These are phyloP conservation scores for Liriodendron chinense DNA, from an alignment of 164 flowering plant genomes.

Conservation along the genomic window DNA sequence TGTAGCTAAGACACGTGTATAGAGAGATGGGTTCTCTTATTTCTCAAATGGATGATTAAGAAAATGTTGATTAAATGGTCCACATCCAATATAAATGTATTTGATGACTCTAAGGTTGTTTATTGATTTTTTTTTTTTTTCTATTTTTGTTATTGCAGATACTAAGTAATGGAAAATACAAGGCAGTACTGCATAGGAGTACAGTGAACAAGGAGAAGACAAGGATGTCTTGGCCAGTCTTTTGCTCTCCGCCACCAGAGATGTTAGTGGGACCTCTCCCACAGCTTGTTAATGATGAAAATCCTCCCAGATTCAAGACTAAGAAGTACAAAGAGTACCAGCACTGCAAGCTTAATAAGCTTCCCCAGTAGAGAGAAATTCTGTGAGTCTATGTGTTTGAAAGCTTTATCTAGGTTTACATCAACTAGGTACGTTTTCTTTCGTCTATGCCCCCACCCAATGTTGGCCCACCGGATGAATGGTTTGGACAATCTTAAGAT, in stretches of 20 bases:
- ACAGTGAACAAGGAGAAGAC: slow-evolving; percentile 54
- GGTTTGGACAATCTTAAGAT: too few species aligned
- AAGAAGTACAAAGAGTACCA: slow-evolving; percentile 60
- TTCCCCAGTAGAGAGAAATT: slow-evolving; percentile 43
- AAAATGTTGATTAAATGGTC: too few species aligned
- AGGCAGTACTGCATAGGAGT: slow-evolving; percentile 48
- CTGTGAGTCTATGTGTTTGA: too few species aligned
- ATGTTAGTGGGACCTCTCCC: slow-evolving; percentile 57
- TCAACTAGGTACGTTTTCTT: too few species aligned
- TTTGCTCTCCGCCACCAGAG: slow-evolving; percentile 53
- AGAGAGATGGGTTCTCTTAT: too few species aligned
- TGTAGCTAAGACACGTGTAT: too few species aligned
- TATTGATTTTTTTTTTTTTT: not conserved
- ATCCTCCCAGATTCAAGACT: slow-evolving; percentile 58
- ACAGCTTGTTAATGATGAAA: slow-evolving; percentile 44
- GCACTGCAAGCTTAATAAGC: slow-evolving; percentile 73
- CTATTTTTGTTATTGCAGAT: slow-evolving; percentile 29
- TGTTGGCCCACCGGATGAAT: too few species aligned
- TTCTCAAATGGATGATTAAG: too few species aligned
- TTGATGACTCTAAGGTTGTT: not conserved
- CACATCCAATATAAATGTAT: not conserved
- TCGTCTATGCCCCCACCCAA: too few species aligned
- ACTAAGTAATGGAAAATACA: slow-evolving; percentile 56
- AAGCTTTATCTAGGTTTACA: too few species aligned
- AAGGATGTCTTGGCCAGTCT: slow-evolving; percentile 72